Percentiles rank a stretch among this genome's conserved stretches.
Conservation (phyloP, 208 protist genomes). For the Trypanosoma conorhini region DNA sequence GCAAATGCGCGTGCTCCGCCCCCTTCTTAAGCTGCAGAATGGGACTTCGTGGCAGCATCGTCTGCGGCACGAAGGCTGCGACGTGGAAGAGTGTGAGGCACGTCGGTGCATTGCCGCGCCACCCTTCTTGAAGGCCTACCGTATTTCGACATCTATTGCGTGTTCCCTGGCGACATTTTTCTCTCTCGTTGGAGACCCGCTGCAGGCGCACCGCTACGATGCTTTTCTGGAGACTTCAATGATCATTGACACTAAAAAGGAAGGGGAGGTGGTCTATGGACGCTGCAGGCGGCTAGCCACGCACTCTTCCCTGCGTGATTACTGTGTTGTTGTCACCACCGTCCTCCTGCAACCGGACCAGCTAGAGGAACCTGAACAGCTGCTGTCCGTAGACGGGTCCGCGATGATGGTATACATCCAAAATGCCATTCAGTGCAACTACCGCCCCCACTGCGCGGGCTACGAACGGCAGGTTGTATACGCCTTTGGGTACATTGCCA, state of each 20-base stretch:
- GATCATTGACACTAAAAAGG: constrained; percentile 2
- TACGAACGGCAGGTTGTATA: constrained; percentile 29
- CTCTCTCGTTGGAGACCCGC: constrained; percentile 23
- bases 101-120: constrained; percentile 7
- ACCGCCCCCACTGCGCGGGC: constrained; percentile 9
- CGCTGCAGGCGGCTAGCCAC: constrained; percentile 6
- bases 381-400: neutral
- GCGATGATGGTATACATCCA: constrained; percentile 15
- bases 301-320: constrained; percentile 10
- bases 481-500: constrained; percentile 28
- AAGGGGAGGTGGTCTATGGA: constrained; percentile 12
- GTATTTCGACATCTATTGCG: constrained; percentile 23
- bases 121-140: constrained; percentile 23
- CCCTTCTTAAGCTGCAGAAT: constrained; percentile 17
- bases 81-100: constrained; percentile 26
- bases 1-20: neutral
- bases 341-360: constrained; percentile 11
- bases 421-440: constrained; percentile 17
- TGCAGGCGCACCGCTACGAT: constrained; percentile 23
- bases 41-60: neutral
- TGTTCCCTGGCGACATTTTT: constrained; percentile 26
- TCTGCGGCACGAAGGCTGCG: constrained; percentile 15
- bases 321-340: constrained; percentile 6
- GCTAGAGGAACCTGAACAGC: neutral
- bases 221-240: constrained; percentile 5